Conservation (phyloP, 495 filamentous ascomycete genomes). For the Lasiosphaeria hispida region DNA sequence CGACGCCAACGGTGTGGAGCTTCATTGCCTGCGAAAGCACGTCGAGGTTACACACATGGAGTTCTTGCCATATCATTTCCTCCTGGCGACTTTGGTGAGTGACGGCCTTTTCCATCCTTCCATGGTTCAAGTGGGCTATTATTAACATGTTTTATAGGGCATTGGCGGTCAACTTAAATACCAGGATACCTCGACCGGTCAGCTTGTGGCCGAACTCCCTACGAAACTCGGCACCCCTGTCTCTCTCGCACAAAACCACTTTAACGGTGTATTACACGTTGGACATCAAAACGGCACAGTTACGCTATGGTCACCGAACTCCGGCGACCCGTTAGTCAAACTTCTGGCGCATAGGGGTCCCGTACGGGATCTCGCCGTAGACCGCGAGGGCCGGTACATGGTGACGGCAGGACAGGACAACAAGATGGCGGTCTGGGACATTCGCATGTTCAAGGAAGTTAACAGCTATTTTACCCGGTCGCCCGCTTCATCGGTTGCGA, state of each 20-base stretch:
- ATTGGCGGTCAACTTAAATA: constrained; percentile 87
- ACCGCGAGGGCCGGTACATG: constrained; percentile 93
- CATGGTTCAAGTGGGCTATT: background rate
- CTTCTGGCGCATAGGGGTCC: constrained; percentile 91
- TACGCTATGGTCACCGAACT: constrained; percentile 94
- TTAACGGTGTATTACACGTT: constrained; percentile 85
- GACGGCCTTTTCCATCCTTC: background rate
- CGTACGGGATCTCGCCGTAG: constrained; percentile 81
- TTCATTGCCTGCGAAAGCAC: constrained; percentile 86
- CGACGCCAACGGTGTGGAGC: constrained; percentile 80
- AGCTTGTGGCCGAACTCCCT: constrained; percentile 75
- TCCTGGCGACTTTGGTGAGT: constrained; percentile 79
- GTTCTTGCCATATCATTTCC: constrained; percentile 94
- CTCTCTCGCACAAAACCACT: constrained; percentile 79
- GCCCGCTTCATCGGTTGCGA: constrained; percentile 79
- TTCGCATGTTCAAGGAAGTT: constrained; percentile 89
- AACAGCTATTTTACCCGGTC: constrained; percentile 84
- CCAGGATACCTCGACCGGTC: constrained; percentile 90
- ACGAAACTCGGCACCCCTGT: constrained; percentile 83
- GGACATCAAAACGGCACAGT: constrained; percentile 95
- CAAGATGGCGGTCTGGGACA: constrained; percentile 94
- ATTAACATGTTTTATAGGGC: constrained; percentile 51
- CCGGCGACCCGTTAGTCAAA: constrained; percentile 80
- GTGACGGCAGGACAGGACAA: constrained; percentile 86
- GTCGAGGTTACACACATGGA: constrained; percentile 93